phyloP scores from a whole-genome alignment of 208 protist species.

The Crithidia thermophila region DNA sequence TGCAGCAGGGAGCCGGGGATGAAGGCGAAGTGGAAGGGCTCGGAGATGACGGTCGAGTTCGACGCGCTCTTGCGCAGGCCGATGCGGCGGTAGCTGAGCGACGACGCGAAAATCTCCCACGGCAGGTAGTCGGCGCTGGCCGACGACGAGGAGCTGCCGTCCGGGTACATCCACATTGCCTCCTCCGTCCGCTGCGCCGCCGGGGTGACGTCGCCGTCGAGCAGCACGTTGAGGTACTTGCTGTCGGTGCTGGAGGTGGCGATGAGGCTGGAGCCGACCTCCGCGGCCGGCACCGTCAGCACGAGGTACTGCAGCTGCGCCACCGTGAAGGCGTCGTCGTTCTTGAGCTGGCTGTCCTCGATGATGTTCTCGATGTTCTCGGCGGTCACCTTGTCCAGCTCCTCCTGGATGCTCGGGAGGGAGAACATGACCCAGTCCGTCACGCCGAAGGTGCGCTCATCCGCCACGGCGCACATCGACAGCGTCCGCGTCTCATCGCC shows the following conservation, averaged over 20 bases:
- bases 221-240: slow-evolving; percentile 53
- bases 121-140: slow-evolving; percentile 33
- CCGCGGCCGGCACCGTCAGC: slow-evolving; percentile 48
- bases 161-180: slow-evolving; percentile 54
- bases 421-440: slow-evolving; percentile 86
- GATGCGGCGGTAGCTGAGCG: slow-evolving; percentile 76
- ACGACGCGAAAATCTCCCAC: slow-evolving; percentile 74
- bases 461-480: slow-evolving; percentile 58
- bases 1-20: slow-evolving; percentile 81
- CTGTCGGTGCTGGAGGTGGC: slow-evolving; percentile 1
- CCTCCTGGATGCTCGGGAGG: slow-evolving; percentile 45
- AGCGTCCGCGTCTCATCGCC: slow-evolving; percentile 16
- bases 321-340: slow-evolving; percentile 35
- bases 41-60: slow-evolving; percentile 15
- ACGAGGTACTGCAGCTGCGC: slow-evolving; percentile 75
- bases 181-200: slow-evolving; percentile 30
- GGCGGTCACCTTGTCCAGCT: slow-evolving; percentile 29
- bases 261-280: slow-evolving; percentile 37
- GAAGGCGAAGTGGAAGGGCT: slow-evolving; percentile 85
- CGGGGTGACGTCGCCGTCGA: slow-evolving; percentile 60
- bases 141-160: background rate
- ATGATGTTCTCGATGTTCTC: slow-evolving; percentile 32
- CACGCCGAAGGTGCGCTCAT: slow-evolving; percentile 68
- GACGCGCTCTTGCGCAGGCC: slow-evolving; percentile 3
- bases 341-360: slow-evolving; percentile 22